phyloP scores from a whole-genome alignment of 2,329 filamentous ascomycete species.

The Botrytis paeoniae region DNA sequence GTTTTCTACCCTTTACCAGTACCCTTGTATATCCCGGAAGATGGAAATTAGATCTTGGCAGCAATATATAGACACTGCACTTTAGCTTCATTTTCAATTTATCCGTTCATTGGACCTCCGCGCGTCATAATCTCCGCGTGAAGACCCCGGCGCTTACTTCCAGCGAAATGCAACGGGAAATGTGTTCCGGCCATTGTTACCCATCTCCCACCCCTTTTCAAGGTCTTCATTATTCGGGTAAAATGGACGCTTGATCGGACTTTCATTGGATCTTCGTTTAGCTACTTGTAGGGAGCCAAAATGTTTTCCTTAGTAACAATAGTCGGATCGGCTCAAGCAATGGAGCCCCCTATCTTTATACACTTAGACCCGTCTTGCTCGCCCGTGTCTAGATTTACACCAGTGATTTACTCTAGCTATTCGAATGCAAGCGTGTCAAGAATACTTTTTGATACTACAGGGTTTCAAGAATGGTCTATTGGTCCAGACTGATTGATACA shows the following conservation, averaged over 20 bases:
- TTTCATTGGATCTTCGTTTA: neutral
- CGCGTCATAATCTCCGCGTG: neutral
- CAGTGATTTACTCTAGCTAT: no score
- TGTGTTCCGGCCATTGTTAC: neutral
- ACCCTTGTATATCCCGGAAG: neutral
- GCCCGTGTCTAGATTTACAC: no score
- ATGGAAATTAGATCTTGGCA: neutral
- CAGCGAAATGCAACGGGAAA: neutral
- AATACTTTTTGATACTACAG: no score
- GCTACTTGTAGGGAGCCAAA: neutral
- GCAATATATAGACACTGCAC: constrained; percentile 7
- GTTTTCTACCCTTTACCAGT: neutral
- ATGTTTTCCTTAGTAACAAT: neutral
- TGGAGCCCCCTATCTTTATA: no score
- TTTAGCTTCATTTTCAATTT: neutral
- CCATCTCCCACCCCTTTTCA: neutral
- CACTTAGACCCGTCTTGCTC: no score
- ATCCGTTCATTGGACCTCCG: neutral
- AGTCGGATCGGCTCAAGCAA: neutral
- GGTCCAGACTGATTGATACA: no score
- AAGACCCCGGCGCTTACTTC: neutral
- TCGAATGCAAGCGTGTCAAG: no score
- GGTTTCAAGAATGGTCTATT: no score
- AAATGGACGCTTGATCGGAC: neutral
- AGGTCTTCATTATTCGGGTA: neutral